Base-by-base conservation (phyloP, 257 asterid species). In the Ilex aquifolium region DNA sequence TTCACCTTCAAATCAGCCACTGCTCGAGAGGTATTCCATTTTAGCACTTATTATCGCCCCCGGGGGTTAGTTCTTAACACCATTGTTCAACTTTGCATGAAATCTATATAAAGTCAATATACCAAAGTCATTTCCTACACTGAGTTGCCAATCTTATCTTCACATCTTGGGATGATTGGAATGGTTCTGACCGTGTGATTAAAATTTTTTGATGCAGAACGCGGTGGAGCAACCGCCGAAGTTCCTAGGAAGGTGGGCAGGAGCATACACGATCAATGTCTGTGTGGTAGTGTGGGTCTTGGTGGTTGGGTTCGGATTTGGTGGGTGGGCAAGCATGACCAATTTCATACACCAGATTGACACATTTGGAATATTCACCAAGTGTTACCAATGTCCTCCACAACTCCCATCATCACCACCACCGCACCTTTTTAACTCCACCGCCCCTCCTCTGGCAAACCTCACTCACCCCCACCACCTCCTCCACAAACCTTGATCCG, bases 221-320 rank as follows among this genome's bases (percentile, higher is more conserved):
- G 98, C 98, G 2, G 93, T 88, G 68, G 96, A 88, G 82, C 95
- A 83, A 65, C 98, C 97, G 2, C 80, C 96, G 0, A 88, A 77
- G 68, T 86, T 72, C 64, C 77, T 86, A 72, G 95, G 95, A 7
- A 85, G 86, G 57, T 91, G 98, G 98, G 83, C 82, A 1, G 98
- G 98, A 0, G 46, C 91, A 0, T 91, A 73, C 68, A 75, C 82
- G 54, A 86, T 91, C 56, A 88, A 91, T 75, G 79, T 82, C 66
- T 91, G 86, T 62, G 78, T 91, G 3, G 95, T 91, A 8, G 85
- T 84, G 5, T 91, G 98, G 98, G 95, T 91, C 52, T 61, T 86
- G 0, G 78, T 88, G 17, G 93, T 91, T 13, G 98, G 98, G 39
- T 91, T 91, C 31, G 98, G 98, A 63, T 91, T 91, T 31, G 98